Conservation (phyloP, 768 basidiomycete species). For the Tulasnella sp. region DNA sequence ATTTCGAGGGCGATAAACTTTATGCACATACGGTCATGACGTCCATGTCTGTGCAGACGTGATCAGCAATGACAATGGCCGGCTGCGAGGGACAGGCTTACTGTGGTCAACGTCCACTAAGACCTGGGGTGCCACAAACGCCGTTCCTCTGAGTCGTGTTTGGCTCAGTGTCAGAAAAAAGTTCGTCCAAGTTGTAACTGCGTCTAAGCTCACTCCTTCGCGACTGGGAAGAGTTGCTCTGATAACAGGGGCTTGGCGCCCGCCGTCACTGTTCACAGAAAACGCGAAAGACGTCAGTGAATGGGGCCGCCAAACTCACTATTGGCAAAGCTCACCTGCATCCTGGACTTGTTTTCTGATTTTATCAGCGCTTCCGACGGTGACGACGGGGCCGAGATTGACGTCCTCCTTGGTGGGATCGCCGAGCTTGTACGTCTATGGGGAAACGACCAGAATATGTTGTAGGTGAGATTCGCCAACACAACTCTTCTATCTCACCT, state of each 20-base stretch:
- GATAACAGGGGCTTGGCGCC: constrained; percentile 77
- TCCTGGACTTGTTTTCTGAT: constrained; percentile 84
- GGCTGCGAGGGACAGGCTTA: constrained; percentile 41
- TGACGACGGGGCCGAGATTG: constrained; percentile 90
- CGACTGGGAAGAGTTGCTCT: constrained; percentile 60
- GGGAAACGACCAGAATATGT: not conserved
- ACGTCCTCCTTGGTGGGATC: constrained; percentile 73
- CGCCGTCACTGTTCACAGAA: constrained; percentile 49
- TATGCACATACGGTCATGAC: constrained; percentile 68
- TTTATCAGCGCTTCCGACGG: constrained; percentile 73
- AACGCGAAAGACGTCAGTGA: not conserved
- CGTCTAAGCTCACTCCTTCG: constrained; percentile 54
- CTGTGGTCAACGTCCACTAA: constrained; percentile 84
- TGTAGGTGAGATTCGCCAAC: not conserved
- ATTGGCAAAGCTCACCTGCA: constrained; percentile 53
- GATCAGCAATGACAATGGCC: not conserved
- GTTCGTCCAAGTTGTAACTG: not conserved
- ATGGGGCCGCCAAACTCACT: not conserved
- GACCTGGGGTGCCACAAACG: constrained; percentile 89
- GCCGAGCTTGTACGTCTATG: constrained; percentile 76
- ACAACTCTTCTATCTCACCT: constrained; percentile 43
- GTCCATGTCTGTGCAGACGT: constrained; percentile 63
- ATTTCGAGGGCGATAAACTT: not conserved
- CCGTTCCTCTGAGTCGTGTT: constrained; percentile 53
- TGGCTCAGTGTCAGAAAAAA: not conserved